phyloP scores from a whole-genome alignment of 2,329 filamentous ascomycete species.

The Magnaporthiopsis rhizophila region DNA sequence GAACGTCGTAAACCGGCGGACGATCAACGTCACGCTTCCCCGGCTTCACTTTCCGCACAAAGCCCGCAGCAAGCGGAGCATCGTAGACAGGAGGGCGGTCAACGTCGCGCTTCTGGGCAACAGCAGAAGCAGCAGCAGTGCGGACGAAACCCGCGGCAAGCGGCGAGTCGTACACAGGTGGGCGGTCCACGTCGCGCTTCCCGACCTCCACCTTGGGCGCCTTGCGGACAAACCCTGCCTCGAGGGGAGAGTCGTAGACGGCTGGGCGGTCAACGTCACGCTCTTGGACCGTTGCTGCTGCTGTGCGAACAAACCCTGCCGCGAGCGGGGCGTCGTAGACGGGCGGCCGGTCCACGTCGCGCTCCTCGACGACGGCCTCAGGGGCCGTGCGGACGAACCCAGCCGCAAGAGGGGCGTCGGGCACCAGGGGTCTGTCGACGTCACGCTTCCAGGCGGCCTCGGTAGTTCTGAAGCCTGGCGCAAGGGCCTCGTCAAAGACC shows the following conservation, averaged over 20 bases:
- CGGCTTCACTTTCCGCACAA: not conserved
- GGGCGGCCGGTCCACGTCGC: not conserved
- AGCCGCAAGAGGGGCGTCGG: not conserved
- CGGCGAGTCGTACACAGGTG: not conserved
- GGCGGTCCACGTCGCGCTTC: not conserved
- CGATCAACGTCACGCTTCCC: not conserved
- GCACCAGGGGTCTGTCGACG: constrained; percentile 7
- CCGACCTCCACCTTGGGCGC: not conserved
- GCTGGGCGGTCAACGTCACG: not conserved
- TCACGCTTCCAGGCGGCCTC: not conserved
- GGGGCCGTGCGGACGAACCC: no score
- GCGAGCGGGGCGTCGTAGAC: constrained; percentile 7
- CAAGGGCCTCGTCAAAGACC: no score
- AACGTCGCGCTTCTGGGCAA: not conserved
- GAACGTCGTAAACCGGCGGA: constrained; percentile 15
- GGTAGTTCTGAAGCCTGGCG: no score
- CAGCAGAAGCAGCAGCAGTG: not conserved
- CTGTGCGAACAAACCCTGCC: not conserved
- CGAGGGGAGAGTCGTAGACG: not conserved
- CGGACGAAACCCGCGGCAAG: not conserved
- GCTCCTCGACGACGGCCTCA: not conserved
- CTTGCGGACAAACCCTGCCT: not conserved
- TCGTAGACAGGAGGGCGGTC: constrained; percentile 13
- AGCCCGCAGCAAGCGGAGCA: constrained; percentile 5
- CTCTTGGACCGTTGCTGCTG: no score